These are phyloP conservation scores for Calamus simplicifolius DNA, from an alignment of 176 grass and related monocot species.

Conservation along the genomic window DNA sequence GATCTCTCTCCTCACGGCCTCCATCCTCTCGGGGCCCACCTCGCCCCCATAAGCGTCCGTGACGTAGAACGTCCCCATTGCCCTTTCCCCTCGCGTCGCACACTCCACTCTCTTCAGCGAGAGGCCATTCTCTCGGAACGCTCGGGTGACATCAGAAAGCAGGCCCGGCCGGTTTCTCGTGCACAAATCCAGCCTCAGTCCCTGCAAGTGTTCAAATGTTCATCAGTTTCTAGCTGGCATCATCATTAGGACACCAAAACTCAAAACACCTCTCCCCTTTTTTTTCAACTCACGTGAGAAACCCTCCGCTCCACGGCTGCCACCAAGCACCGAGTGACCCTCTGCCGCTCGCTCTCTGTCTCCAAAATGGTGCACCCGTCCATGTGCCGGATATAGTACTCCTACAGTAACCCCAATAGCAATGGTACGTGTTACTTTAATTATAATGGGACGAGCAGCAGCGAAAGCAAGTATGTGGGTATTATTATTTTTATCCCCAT, in stretches of 20 bases:
- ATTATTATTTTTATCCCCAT: too few species aligned
- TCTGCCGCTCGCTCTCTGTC: constrained; percentile 43
- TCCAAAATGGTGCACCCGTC: constrained; percentile 47
- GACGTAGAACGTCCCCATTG: constrained; percentile 13
- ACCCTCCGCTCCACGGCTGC: constrained; percentile 58
- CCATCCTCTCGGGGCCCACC: constrained; percentile 34
- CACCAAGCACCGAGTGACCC: constrained; percentile 53
- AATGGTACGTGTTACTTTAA: too few species aligned
- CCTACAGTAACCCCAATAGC: constrained; percentile 10
- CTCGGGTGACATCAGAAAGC: constrained; percentile 12
- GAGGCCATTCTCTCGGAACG: constrained; percentile 7
- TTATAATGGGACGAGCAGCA: too few species aligned
- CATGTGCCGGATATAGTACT: constrained; percentile 77
- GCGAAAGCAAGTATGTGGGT: neutral
- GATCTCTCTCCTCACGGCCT: constrained; percentile 26
- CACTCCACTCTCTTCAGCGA: constrained; percentile 14
- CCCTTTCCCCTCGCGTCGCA: constrained; percentile 7
- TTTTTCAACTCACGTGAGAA: neutral
- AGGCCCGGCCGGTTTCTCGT: constrained; percentile 1
- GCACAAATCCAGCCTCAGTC: constrained; percentile 7
- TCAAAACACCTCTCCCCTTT: too few species aligned
- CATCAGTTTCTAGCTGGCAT: neutral
- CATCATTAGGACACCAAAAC: too few species aligned
- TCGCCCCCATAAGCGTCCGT: constrained; percentile 17
- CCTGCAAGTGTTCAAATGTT: neutral